These are phyloP conservation scores for Arxiozyma bovina DNA, from an alignment of 1,139 yeast species.

Conservation along the genomic window DNA sequence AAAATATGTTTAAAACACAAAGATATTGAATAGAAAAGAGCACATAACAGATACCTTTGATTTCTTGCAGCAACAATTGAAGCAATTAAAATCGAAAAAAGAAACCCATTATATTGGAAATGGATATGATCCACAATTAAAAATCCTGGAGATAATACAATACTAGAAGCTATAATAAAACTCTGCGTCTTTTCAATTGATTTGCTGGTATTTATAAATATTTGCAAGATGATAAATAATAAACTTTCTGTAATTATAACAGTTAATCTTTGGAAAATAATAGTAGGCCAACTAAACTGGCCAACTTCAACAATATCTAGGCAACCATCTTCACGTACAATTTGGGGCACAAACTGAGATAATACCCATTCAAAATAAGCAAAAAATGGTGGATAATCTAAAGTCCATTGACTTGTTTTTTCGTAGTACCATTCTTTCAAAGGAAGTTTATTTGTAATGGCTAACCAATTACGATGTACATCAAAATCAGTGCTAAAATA, in stretches of 20 bases:
- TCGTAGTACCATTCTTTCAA: conserved; percentile 75
- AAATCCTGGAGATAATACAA: conserved; percentile 82
- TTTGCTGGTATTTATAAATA: conserved; percentile 51
- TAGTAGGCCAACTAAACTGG: conserved; percentile 63
- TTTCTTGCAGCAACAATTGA: conserved; percentile 65
- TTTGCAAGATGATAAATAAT: conserved; percentile 60
- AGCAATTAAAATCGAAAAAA: conserved; percentile 73
- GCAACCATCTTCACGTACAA: conserved; percentile 67
- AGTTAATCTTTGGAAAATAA: conserved; percentile 71
- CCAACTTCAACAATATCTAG: conserved; percentile 62
- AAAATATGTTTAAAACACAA: conserved; percentile 92
- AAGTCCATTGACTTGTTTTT: conserved; percentile 83
- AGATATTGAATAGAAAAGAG: conserved; percentile 62
- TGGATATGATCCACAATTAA: conserved; percentile 86
- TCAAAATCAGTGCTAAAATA: conserved; percentile 71
- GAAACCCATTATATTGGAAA: conserved; percentile 89
- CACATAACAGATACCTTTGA: conserved; percentile 52
- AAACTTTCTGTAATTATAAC: conserved; percentile 73
- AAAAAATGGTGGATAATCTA: conserved; percentile 95
- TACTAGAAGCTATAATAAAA: conserved; percentile 72
- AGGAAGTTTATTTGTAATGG: conserved; percentile 77
- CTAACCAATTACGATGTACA: conserved; percentile 95
- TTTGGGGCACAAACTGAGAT: conserved; percentile 59
- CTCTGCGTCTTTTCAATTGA: conserved; percentile 35
- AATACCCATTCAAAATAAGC: conserved; percentile 87